Evolutionary conservation across 2,329 filamentous ascomycete species (phyloP), one percentile per base, ranked within the genome.

Genomic region (Neonectria coccinea): DNA sequence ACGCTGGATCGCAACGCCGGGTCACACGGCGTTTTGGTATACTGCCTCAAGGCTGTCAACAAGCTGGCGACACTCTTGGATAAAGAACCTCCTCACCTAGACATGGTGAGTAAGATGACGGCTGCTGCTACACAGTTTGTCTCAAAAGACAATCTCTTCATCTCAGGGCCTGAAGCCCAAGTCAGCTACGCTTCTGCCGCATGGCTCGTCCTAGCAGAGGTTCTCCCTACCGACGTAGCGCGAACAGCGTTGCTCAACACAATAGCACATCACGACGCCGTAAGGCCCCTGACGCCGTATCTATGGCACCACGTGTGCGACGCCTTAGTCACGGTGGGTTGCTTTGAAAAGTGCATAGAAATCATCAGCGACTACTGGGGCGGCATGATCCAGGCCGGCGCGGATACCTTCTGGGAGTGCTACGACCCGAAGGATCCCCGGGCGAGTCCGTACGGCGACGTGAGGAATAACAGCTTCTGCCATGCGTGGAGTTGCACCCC

Each of bases 401-500:
- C 66, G 1, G 66, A 68, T 18, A 68, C 64, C 1, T 68, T 68
- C 31, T 68, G 66, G 66, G 66, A 68, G 55, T 66, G 64, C 33
- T 68, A 64, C 16, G 64, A 68, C 14, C 64, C 56, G 6, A 29
- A 56, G 11, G 64, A 68, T 56, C 27, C 64, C 14, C 50, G 55
- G 12, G 58, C 64, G 20, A 68, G 60, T 12, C 66, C 66, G 18
- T 68, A 68, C 5, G 66, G 66, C 20, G 66, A 68, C 45, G 64
- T 62, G 9, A 58, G 66, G 20, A 68, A 67, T 48, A 68, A 68
- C 53, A 67, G 66, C 31, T 67, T 66, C 22, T 68, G 66, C 42
- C 66, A 67, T 20, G 66, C 66, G 11, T 68, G 66, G 66, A 68
- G 66, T n/a, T 68, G 66, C 25, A 67, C 64, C 10, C 66, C 66